Evolutionary conservation across 176 grass and related monocot genomes (phyloP), one percentile per base, ranked within the genome.

Genomic region (Hsuehochloa calcarea): DNA sequence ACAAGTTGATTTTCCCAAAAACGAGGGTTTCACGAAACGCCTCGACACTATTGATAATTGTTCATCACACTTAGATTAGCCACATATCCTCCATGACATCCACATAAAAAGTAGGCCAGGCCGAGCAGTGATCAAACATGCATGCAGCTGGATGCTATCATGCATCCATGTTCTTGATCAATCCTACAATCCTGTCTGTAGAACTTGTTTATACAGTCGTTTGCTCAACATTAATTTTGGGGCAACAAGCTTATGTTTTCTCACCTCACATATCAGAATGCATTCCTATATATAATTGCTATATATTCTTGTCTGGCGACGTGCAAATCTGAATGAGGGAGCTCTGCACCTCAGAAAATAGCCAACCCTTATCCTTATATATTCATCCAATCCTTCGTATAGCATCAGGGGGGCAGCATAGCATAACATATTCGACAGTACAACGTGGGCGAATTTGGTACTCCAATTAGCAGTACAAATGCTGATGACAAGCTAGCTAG

Each of bases 391-490:
- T 70, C 52, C 64, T 50, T 52, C 72, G 77, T 63, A 77, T 69
- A 77, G 79, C 71, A 77, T 81, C 70, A 75, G 71, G 70, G 60
- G 19, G 49, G 40, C 62, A 78, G 62, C 74, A 74, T 72, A 59
- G 56, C 56, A 59, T 11, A 55, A 29, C 70, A 50, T 75, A 74
- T 75, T 75, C 60, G 71, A 66, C 51, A 58, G 51, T 67, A 27
- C 72, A 77, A 88, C 86, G 43, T 83, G 86, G 80, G 54, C 19
- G 72, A 88, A 83, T 88, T 83, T 22, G 51, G 80, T 69, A 69
- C 80, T 70, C 64, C 23, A 39, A 34, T 72, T 84, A 65, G 41
- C 74, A 45, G 73, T n/a, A 56, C 56, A 72, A 78, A 49, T 80
- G 26, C 87, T 89, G 67, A 65, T 68, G 81, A 74, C 46, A 26